Percentiles rank a stretch among this genome's conserved stretches.
Conservation (phyloP, 1,284 basidiomycete species). For the Mycena citricolor region DNA sequence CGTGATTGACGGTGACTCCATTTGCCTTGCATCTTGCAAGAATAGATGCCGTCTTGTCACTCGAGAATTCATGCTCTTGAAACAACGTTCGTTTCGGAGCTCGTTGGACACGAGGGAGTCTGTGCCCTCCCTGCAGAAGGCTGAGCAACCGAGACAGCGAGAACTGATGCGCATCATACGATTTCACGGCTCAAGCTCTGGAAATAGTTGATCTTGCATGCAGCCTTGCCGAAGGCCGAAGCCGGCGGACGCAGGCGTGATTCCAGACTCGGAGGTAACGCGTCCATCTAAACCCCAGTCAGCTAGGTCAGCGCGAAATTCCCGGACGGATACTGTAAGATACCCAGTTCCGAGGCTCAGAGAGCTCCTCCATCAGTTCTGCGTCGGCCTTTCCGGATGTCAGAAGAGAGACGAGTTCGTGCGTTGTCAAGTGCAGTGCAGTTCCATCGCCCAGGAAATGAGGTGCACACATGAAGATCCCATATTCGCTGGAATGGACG, state of each 20-base stretch:
- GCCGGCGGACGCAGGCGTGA: conserved; percentile 25
- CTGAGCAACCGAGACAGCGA: not conserved
- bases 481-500: conserved; percentile 27
- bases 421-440: conserved; percentile 45
- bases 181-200: conserved; percentile 36
- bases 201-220: conserved; percentile 37
- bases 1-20: conserved; percentile 50
- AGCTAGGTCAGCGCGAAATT: not conserved
- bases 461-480: conserved; percentile 44
- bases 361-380: conserved; percentile 26
- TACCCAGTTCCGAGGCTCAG: conserved; percentile 27
- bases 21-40: conserved; percentile 43
- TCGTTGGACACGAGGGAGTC: conserved; percentile 34
- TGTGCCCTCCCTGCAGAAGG: conserved; percentile 39
- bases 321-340: conserved; percentile 11
- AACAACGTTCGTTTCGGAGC: conserved; percentile 37
- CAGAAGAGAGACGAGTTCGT: conserved; percentile 44
- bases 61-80: conserved; percentile 36
- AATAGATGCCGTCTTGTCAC: conserved; percentile 33
- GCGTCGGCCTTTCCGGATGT: conserved; percentile 27
- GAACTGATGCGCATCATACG: conserved; percentile 23
- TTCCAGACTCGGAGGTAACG: conserved; percentile 33
- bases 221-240: conserved; percentile 28
- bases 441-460: conserved; percentile 52
- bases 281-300: conserved; percentile 24